These are phyloP conservation scores for Colletotrichum filicis DNA, from an alignment of 2,329 filamentous ascomycete genomes.

Conservation along the genomic window DNA sequence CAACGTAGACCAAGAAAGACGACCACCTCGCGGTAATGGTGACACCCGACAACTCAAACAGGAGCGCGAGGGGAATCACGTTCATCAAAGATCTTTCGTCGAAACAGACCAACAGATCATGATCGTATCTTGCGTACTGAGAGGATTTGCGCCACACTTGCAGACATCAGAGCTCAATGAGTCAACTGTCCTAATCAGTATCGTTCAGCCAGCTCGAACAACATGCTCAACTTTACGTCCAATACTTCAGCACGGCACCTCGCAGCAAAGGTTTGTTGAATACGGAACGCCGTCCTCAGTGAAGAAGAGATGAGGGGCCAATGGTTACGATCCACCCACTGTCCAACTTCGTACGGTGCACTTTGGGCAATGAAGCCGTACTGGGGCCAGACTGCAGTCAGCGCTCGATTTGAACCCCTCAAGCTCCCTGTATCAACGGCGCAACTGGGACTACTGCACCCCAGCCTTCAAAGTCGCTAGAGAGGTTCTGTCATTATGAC, in stretches of 20 bases:
- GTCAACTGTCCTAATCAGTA: not conserved
- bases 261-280: not conserved
- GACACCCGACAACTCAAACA: not conserved
- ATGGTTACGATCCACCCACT: not conserved
- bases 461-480: not conserved
- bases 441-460: conserved; percentile 17
- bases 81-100: not conserved
- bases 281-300: too few species aligned
- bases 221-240: not conserved
- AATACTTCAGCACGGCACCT: not conserved
- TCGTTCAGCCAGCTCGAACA: not conserved
- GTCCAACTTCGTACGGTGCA: not conserved
- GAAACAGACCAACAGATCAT: not conserved
- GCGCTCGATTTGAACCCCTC: conserved; percentile 12
- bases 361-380: not conserved
- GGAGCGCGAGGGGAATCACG: not conserved
- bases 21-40: not conserved
- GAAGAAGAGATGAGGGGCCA: not conserved
- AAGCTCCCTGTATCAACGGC: conserved; percentile 21
- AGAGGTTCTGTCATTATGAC: conserved; percentile 20
- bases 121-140: not conserved
- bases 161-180: too few species aligned
- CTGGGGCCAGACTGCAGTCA: not conserved
- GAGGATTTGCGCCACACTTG: not conserved
- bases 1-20: not conserved